A percentile compares a stretch with the other conserved stretches of the same genome.
Evolutionary conservation across 1,284 basidiomycete species (phyloP).

Genomic region (Trichosporon faecale): DNA sequence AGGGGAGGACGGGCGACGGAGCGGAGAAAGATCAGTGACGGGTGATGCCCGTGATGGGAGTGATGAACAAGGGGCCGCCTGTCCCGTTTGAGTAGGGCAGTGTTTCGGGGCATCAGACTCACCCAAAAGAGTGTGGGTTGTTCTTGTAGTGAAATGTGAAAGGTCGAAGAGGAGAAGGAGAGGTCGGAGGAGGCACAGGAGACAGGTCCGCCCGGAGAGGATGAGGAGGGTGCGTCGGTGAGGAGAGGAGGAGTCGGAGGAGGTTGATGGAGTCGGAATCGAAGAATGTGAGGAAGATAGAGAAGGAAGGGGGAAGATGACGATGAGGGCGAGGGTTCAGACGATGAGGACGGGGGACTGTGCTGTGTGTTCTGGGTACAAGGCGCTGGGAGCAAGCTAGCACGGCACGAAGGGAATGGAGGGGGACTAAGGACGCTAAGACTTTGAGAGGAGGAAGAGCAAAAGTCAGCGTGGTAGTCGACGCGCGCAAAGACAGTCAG

Average conservation of each 20-base stretch:
- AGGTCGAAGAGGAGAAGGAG: not conserved
- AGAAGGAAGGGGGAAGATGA: not conserved
- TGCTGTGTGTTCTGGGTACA: not conserved
- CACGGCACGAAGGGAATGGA: not conserved
- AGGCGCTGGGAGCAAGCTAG: not conserved
- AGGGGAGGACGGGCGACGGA: too few relatives aligned
- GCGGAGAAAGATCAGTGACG: not conserved
- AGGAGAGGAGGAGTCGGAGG: not conserved
- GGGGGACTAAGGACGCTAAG: not conserved
- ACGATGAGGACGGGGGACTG: not conserved
- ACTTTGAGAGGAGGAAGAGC: not conserved
- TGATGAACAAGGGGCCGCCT: not conserved
- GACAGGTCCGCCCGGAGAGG: not conserved
- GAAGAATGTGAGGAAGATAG: not conserved
- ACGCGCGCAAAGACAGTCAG: conserved; percentile 6
- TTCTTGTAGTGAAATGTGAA: not conserved
- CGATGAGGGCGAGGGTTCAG: not conserved
- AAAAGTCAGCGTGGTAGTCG: not conserved
- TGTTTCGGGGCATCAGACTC: not conserved
- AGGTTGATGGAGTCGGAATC: not conserved
- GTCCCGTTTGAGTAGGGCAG: not conserved
- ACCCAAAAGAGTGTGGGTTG: not conserved
- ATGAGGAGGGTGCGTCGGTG: not conserved
- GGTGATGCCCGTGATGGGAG: not conserved
- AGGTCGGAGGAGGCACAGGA: not conserved